Evolutionary conservation across 2,329 filamentous ascomycete species (phyloP).

Genomic region (Lasiodiplodia citricola): DNA sequence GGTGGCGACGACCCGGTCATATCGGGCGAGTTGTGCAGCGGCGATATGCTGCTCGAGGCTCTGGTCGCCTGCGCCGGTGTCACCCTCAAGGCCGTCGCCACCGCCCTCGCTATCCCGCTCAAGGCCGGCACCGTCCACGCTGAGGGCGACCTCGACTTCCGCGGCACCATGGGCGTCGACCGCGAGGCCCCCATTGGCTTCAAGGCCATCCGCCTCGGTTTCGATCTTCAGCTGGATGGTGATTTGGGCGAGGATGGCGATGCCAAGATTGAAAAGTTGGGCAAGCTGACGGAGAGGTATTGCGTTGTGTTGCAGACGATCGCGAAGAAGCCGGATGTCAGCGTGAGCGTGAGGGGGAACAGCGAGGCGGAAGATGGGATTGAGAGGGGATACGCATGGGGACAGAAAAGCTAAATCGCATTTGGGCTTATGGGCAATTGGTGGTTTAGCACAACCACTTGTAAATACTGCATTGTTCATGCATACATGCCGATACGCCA

Average conservation of each 20-base stretch:
- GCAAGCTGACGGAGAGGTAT: slow-evolving; percentile 57
- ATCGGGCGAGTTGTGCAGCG: slow-evolving; percentile 55
- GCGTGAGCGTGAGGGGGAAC: slow-evolving; percentile 4
- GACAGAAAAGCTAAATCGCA: not conserved
- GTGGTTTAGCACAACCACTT: not conserved
- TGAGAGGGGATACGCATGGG: slow-evolving; percentile 11
- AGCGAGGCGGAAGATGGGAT: slow-evolving; percentile 30
- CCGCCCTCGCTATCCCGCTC: slow-evolving; percentile 53
- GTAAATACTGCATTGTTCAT: not conserved
- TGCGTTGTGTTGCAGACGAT: slow-evolving; percentile 43
- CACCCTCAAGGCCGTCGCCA: slow-evolving; percentile 58
- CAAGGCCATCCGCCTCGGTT: slow-evolving; percentile 51
- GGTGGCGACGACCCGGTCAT: slow-evolving; percentile 48
- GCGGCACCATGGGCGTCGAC: slow-evolving; percentile 57
- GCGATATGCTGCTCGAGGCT: slow-evolving; percentile 58
- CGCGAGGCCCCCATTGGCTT: slow-evolving; percentile 54
- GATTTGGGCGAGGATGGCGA: slow-evolving; percentile 43
- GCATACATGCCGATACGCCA: not conserved
- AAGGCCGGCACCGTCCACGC: slow-evolving; percentile 49
- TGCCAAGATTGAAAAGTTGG: slow-evolving; percentile 51
- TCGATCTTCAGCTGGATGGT: slow-evolving; percentile 35
- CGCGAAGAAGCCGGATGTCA: slow-evolving; percentile 10
- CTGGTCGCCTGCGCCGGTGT: slow-evolving; percentile 58
- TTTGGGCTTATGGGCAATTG: not conserved
- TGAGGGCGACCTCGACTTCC: slow-evolving; percentile 57